Evolutionary conservation across 179 eudicot genomes (phyloP), one percentile per base, ranked within the genome.

Genomic region (Dionaea muscipula): DNA sequence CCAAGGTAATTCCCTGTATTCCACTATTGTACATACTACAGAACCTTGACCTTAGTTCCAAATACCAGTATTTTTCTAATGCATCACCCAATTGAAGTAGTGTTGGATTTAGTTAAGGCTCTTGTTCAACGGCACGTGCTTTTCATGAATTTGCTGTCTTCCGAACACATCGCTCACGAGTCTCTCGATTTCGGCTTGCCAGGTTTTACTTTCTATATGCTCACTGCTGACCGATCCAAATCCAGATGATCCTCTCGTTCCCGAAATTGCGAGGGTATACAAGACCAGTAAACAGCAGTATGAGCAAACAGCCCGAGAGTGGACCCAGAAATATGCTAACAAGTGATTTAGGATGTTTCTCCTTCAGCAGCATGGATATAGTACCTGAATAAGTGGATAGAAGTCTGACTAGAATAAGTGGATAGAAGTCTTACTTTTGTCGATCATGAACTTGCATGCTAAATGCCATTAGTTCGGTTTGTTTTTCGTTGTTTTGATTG

Each of bases 201-300:
- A 80, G 85, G 85, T 79, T 17, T 23, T 56, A 33, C 50, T 56
- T 9, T 56, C 60, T 7, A 56, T 56, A 6, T 56, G 60, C 35
- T 56, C 60, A 11, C 37, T 56, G 35, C 50, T 56, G 33, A 56
- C 49, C 13, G 60, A 56, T 40, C 60, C 60, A 25, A 56, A 56
- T 40, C 60, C 50, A 0, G 50, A 56, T 26, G 60, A 56, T 18
- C 50, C 60, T 16, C 44, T 54, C 19, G 58, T 35, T n/a, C 45
- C 58, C 0, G 46, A 36, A 22, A 36, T 35, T 15, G 46, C 58
- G 4, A 10, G 36, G 25, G 36, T 37, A 1, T 54, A 54, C 58
- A 54, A 54, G 26, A 54, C 15, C 23, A n/a, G 19, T 7, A 19
- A 41, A 19, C 9, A 13, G 24, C 19, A 22, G 46, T 54, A 54